Base-by-base conservation (phyloP, 805 yeast genomes). In the Hanseniaspora vineae region DNA sequence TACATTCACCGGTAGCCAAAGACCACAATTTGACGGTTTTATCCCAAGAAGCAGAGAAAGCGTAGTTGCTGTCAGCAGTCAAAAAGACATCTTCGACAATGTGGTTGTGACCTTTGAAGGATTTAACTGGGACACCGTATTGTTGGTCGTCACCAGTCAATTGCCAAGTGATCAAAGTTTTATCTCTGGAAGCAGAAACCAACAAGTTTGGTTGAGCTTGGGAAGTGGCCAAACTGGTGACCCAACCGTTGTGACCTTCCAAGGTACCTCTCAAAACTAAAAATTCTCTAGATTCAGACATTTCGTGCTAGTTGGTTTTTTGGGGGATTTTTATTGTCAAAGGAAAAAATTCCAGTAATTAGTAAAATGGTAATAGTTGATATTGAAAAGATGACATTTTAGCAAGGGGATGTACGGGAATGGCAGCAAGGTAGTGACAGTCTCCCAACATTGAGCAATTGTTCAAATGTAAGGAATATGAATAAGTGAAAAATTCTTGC, bases 41-140 rank as follows among this genome's bases (percentile, higher is more conserved):
- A 74, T 92, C 98, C 99, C 99, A 92, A 65, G 98, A 92, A 66
- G 95, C 96, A 57, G 98, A 92, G 71, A 92, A 77, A 67, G 97
- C 97, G 78, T 80, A 90, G 67, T 82, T 80, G 72, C 97, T 97
- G 70, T 92, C 98, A 68, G 94, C 88, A 58, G 97, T 86, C 75
- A 92, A 84, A 69, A 92, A 85, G 70, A 88, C 90, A 70, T 92
- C 98, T 76, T 88, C 89, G 61, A 92, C 96, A 67, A 92, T 90
- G 88, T 92, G 98, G 62, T 95, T 84, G 87, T 92, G 98, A 69
- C 98, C 99, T 69, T 78, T 84, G 72, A 92, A 81, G 61, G 97
- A 86, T 75, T 83, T 87, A 78, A 88, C 86, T 72, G 99, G 94
- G 65, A 86, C 88, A 83, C 98, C 99, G 77, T 86, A 88, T 72